Percentiles rank a stretch among this genome's conserved stretches.
Conservation (phyloP, 495 filamentous ascomycete genomes). For the Bacidia gigantensis region DNA sequence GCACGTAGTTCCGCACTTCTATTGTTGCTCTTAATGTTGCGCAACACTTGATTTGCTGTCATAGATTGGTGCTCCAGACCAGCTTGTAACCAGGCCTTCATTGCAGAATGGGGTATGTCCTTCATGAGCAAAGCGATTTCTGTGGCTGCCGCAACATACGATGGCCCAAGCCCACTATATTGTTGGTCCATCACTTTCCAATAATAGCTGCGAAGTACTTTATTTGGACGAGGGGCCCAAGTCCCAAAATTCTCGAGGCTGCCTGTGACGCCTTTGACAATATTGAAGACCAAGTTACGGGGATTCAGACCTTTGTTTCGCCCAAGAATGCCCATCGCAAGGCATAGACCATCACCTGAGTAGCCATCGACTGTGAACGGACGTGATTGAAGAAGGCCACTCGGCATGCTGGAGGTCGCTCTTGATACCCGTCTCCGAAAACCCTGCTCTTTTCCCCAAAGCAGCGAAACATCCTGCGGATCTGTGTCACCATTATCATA, state of each 20-base stretch:
- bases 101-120: no score
- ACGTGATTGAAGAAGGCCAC: conserved; percentile 2
- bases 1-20: no score
- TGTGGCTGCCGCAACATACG: no score
- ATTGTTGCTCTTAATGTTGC: no score
- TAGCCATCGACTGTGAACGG: conserved; percentile 4
- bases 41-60: no score
- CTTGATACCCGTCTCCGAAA: conserved; percentile 2
- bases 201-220: conserved; percentile 5
- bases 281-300: neutral
- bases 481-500: no score
- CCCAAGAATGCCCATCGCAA: conserved; percentile 5
- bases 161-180: no score
- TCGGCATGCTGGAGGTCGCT: conserved; percentile 6
- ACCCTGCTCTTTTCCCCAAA: neutral
- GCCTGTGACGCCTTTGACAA: neutral
- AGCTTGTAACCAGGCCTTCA: no score
- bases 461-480: neutral
- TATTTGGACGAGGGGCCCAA: conserved; percentile 3
- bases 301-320: conserved; percentile 2
- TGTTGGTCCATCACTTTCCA: neutral
- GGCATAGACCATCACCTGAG: conserved; percentile 1
- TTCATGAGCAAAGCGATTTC: no score
- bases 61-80: no score
- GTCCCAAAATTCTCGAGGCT: neutral